These are phyloP conservation scores for Ogataea parapolymorpha DNA, from an alignment of 805 yeast genomes.

Conservation along the genomic window DNA sequence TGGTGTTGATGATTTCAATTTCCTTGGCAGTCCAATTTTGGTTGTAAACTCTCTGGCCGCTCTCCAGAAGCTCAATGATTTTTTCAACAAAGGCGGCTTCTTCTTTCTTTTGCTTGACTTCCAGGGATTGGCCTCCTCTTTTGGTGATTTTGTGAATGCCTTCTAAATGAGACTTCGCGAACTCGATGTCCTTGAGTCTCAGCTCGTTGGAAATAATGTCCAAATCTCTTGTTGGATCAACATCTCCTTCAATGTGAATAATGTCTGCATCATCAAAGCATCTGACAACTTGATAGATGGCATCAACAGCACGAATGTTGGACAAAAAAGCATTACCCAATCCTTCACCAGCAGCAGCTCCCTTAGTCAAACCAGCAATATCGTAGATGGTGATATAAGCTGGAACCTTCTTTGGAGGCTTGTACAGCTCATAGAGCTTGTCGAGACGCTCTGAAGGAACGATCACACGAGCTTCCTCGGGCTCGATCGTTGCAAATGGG, in stretches of 20 bases:
- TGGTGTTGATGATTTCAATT: conserved; percentile 61
- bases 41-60: conserved; percentile 59
- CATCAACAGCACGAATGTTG: conserved; percentile 96
- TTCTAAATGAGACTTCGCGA: conserved; percentile 61
- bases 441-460: conserved; percentile 92
- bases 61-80: conserved; percentile 60
- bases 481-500: conserved; percentile 97
- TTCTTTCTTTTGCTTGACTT: conserved; percentile 61
- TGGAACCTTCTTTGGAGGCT: conserved; percentile 83
- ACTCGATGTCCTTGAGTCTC: conserved; percentile 95
- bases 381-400: conserved; percentile 92
- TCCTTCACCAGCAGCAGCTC: conserved; percentile 96
- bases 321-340: conserved; percentile 96
- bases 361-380: conserved; percentile 97
- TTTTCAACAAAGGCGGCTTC: conserved; percentile 56
- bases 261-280: conserved; percentile 98
- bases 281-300: conserved; percentile 95
- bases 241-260: conserved; percentile 95
- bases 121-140: conserved; percentile 64
- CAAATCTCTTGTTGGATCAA: conserved; percentile 91
- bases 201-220: conserved; percentile 89
- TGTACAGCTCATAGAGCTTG: conserved; percentile 66
- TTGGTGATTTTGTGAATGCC: conserved; percentile 52
- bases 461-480: conserved; percentile 94
- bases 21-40: conserved; percentile 62